Evolutionary conservation across 176 grass and related monocot species (phyloP).

Genomic region (Eragrostis nindensis): DNA sequence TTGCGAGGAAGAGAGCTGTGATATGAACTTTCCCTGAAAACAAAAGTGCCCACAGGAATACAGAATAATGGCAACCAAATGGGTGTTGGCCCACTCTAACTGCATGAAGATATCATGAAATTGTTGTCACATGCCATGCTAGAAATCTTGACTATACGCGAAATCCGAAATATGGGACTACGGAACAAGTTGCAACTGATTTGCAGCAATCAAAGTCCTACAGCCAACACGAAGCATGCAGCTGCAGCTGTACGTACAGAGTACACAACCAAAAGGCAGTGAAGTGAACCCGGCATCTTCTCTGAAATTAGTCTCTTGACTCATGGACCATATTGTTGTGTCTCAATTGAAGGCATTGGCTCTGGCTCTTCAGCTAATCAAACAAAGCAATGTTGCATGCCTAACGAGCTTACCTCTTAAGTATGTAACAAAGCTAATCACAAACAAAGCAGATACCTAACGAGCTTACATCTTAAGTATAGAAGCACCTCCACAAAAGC

Average conservation of each 20-base stretch:
- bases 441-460: not conserved
- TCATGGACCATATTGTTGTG: not conserved
- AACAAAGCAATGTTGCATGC: not conserved
- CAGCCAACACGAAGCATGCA: not conserved
- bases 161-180: slow-evolving; percentile 8
- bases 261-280: slow-evolving; percentile 20
- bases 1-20: too few relatives aligned
- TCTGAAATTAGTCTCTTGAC: not conserved
- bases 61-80: not conserved
- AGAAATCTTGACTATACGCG: slow-evolving; percentile 16
- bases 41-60: not conserved
- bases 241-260: slow-evolving; percentile 15
- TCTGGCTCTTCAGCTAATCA: not conserved
- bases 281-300: slow-evolving; percentile 3
- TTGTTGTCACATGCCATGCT: not conserved
- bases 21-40: not conserved
- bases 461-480: not conserved
- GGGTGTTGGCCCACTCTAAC: slow-evolving; percentile 2
- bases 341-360: not conserved
- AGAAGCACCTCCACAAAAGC: slow-evolving; percentile 15
- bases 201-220: slow-evolving; percentile 16
- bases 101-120: not conserved
- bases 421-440: not conserved
- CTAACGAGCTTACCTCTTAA: not conserved
- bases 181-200: slow-evolving; percentile 6